Base-by-base conservation (phyloP, 192 early-diverging fungal species). In the Martensiomyces pterosporus region DNA sequence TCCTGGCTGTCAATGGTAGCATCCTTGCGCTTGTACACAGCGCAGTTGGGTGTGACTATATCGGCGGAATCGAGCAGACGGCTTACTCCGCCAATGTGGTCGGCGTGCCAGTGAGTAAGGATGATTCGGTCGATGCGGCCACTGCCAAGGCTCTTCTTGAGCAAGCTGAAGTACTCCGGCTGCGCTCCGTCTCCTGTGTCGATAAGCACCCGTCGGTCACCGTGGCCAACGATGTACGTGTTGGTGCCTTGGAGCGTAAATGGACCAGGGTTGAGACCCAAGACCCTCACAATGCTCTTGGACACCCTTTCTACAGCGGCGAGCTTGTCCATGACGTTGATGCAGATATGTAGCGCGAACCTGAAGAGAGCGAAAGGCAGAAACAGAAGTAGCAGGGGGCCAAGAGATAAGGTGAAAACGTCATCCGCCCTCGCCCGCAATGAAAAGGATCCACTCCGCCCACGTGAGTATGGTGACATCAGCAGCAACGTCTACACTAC, bases 201-300 rank as follows among this genome's bases (percentile, higher is more conserved):
- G 0, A 95, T 54, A 3, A 95, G 72, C 3, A 89, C 47, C 35
- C 87, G 82, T 32, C 64, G 58, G 13, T 60, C 19, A 1, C 92
- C 92, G n/a, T 68, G 72, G 18, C 93, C 93, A 27, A 95, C 64
- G 9, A 95, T 24, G 50, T 92, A 95, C 0, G 85, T 91, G 60
- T 95, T 95, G 36, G 93, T 91, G 67, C 84, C 90, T 60, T 92
- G 84, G 5, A 92, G 69, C 6, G 87, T 89, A 41, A 89, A 87
- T 21, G 82, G 80, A 21, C 84, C 80, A 0, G 90, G 90, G 45
- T 93, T 93, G 9, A 86, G 69, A 6, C 86, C 90, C 6, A 89
- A 65, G 7, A 93, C 71, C 3, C 87, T 80, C 34, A 81, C 60
- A 3, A 89, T 80, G 36, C 76, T 62, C 10, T 67, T 49, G 4